Percentiles rank a stretch among this genome's conserved stretches.
phyloP scores from a whole-genome alignment of 495 filamentous ascomycete species.

The Penicillium cataractarum region DNA sequence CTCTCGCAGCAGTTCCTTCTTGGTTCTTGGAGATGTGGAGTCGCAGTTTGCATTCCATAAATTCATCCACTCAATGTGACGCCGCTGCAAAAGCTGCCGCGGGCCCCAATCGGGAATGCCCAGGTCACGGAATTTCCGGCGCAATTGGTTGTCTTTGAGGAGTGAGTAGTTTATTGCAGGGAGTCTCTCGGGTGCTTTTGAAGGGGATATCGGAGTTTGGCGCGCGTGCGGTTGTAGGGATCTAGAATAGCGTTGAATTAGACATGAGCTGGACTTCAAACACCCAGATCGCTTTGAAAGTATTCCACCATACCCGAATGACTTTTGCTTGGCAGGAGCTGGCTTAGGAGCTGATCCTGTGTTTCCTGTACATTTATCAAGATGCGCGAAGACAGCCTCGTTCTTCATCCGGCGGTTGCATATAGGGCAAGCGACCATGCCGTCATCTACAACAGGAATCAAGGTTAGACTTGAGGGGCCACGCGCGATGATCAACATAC shows the following conservation, averaged over 20 bases:
- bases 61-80: constrained; percentile 93
- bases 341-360: constrained; percentile 10
- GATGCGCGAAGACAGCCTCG: constrained; percentile 70
- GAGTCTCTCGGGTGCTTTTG: constrained; percentile 59
- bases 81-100: constrained; percentile 66
- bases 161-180: constrained; percentile 80
- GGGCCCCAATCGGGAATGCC: constrained; percentile 76
- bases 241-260: constrained; percentile 23
- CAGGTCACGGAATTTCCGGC: constrained; percentile 78
- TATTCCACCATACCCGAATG: constrained; percentile 37
- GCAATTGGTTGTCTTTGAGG: constrained; percentile 72
- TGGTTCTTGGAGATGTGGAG: constrained; percentile 68
- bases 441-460: constrained; percentile 58
- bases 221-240: constrained; percentile 27
- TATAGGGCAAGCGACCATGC: constrained; percentile 79
- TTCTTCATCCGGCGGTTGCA: constrained; percentile 78
- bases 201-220: constrained; percentile 13
- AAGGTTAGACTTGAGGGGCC: constrained; percentile 33
- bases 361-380: constrained; percentile 63
- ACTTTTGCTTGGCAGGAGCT: constrained; percentile 19
- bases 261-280: constrained; percentile 19
- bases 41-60: constrained; percentile 98
- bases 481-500: not conserved
- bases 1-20: constrained; percentile 72
- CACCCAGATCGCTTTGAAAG: not conserved